Conservation (phyloP, 352 stramenopile genomes). For the Elongisporangium senticosum region DNA sequence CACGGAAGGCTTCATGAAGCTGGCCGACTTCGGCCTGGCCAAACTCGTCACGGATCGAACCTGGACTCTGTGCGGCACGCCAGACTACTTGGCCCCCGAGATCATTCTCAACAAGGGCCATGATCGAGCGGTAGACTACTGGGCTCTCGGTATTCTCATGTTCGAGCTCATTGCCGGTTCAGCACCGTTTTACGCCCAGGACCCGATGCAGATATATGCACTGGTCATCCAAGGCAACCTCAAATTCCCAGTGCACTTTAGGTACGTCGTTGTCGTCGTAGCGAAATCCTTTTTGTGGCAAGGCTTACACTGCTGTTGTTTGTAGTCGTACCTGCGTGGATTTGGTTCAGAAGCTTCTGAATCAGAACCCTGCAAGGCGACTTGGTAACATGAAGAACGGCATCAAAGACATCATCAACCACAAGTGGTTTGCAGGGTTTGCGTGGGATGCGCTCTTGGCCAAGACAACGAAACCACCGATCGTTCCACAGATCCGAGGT, state of each 20-base stretch:
- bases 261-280: conserved; percentile 26
- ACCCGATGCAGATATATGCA: conserved; percentile 90
- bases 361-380: conserved; percentile 61
- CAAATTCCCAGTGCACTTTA: conserved; percentile 80
- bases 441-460: conserved; percentile 54
- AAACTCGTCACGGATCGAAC: conserved; percentile 85
- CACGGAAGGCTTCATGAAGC: conserved; percentile 84
- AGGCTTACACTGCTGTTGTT: neutral
- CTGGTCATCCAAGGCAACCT: conserved; percentile 86
- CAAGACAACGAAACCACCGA: conserved; percentile 64
- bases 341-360: conserved; percentile 87
- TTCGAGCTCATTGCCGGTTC: conserved; percentile 86
- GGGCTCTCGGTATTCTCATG: conserved; percentile 86
- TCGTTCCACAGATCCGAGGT: conserved; percentile 64
- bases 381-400: conserved; percentile 82
- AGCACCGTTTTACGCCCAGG: conserved; percentile 87
- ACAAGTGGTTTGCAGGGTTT: conserved; percentile 76
- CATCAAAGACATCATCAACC: conserved; percentile 82
- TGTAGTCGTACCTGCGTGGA: conserved; percentile 61
- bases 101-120: conserved; percentile 91
- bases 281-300: neutral
- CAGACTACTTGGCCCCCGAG: conserved; percentile 90
- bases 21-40: conserved; percentile 90
- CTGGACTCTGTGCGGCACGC: conserved; percentile 90
- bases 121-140: conserved; percentile 89